phyloP scores from a whole-genome alignment of 352 stramenopile genomes.

The Phytophthora niederhauseri region DNA sequence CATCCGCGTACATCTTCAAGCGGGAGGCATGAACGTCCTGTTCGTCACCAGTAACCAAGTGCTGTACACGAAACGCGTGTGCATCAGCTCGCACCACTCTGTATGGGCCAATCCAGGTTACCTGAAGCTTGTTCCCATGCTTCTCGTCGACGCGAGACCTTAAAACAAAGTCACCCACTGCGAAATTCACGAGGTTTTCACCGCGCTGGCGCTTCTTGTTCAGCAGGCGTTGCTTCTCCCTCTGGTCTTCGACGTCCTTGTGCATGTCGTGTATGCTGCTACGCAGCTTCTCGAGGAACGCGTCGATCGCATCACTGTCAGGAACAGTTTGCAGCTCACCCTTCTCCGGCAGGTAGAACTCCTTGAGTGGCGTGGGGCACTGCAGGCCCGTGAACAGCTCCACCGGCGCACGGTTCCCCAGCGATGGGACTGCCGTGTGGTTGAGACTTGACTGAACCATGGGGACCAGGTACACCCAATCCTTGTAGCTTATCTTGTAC shows the following conservation, averaged over 20 bases:
- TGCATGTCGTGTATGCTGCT: neutral
- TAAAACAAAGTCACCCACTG: constrained; percentile 13
- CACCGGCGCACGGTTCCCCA: neutral
- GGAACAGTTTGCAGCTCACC: neutral
- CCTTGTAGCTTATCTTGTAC: constrained; percentile 14
- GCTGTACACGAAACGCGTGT: neutral
- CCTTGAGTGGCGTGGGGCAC: neutral
- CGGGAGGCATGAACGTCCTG: neutral
- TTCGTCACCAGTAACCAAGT: constrained; percentile 3
- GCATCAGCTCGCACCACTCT: neutral
- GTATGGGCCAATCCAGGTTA: constrained; percentile 6
- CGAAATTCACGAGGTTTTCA: constrained; percentile 11
- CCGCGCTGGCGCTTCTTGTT: constrained; percentile 3
- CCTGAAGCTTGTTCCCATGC: constrained; percentile 7
- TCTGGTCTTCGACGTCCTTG: neutral
- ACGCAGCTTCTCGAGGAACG: neutral
- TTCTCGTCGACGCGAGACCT: constrained; percentile 11
- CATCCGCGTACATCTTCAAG: constrained; percentile 9
- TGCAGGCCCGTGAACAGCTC: constrained; percentile 4
- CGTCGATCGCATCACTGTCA: neutral
- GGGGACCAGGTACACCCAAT: constrained; percentile 12
- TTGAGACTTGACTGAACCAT: constrained; percentile 36
- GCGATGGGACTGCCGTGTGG: constrained; percentile 26
- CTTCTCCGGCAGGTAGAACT: neutral
- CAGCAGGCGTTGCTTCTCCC: neutral